Evolutionary conservation across 768 basidiomycete species (phyloP).

Genomic region (Calocera viscosa): DNA sequence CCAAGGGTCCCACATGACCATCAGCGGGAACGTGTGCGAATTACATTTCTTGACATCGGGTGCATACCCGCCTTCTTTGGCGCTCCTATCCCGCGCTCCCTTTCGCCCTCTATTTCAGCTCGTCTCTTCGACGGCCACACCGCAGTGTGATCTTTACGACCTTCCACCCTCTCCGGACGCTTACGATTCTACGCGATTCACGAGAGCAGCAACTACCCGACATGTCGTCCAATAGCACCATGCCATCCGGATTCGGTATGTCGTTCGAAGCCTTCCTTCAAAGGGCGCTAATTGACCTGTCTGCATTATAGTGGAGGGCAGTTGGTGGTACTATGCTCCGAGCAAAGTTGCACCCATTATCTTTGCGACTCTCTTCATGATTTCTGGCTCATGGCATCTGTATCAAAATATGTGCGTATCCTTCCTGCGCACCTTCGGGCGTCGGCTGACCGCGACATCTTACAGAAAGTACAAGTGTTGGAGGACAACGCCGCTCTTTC

Average conservation of each 20-base stretch:
- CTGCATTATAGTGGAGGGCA: not conserved
- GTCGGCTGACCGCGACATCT: too few species aligned
- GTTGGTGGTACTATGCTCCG: conserved; percentile 3
- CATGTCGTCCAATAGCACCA: not conserved
- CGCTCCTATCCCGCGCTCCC: too few species aligned
- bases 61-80: too few species aligned
- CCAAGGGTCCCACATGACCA: not conserved
- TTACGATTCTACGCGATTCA: not conserved
- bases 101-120: too few species aligned
- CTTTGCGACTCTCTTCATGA: not conserved
- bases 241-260: not conserved
- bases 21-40: not conserved
- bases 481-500: not conserved
- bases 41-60: too few species aligned
- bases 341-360: not conserved
- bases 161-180: too few species aligned
- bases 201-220: not conserved
- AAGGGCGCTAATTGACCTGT: not conserved
- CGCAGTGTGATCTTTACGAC: too few species aligned
- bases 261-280: not conserved
- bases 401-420: not conserved
- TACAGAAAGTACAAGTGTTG: not conserved
- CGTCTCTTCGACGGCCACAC: too few species aligned
- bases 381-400: not conserved
- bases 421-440: not conserved